Evolutionary conservation across 2,329 filamentous ascomycete species (phyloP).

Genomic region (Talaromyces amestolkiae): DNA sequence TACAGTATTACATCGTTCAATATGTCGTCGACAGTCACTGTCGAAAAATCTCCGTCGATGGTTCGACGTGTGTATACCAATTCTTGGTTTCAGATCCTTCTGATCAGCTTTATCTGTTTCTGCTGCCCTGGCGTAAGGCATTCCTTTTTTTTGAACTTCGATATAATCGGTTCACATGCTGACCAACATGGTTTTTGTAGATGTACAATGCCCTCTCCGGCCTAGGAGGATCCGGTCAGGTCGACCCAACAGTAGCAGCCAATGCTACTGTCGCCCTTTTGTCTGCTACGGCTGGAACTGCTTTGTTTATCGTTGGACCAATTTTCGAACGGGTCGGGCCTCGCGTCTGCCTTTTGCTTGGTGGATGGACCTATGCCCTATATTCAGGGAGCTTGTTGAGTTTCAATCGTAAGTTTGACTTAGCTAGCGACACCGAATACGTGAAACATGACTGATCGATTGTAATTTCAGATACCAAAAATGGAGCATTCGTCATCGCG

Average conservation of each 20-base stretch:
- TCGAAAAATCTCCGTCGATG: conserved; percentile 18
- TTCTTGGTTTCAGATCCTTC: conserved; percentile 49
- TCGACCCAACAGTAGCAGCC: conserved; percentile 46
- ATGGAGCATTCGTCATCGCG: conserved; percentile 43
- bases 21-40: conserved; percentile 23
- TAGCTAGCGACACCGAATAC: background rate
- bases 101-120: conserved; percentile 52
- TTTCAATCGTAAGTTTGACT: conserved; percentile 38
- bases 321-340: conserved; percentile 47
- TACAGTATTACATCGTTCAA: conserved; percentile 14
- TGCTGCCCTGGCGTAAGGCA: conserved; percentile 47
- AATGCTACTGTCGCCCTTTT: conserved; percentile 49
- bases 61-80: conserved; percentile 38
- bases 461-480: conserved; percentile 25
- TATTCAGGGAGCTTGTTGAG: conserved; percentile 47
- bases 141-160: background rate
- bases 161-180: background rate
- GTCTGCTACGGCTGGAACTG: conserved; percentile 44
- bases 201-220: conserved; percentile 51
- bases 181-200: conserved; percentile 24
- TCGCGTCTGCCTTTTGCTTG: conserved; percentile 44
- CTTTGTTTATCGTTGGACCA: conserved; percentile 46
- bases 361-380: conserved; percentile 49
- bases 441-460: background rate
- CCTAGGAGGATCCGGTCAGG: conserved; percentile 48